Percentiles rank a stretch among this genome's conserved stretches.
Evolutionary conservation across 768 basidiomycete genomes (phyloP).

Genomic region (Trichaptum fuscoviolaceum): DNA sequence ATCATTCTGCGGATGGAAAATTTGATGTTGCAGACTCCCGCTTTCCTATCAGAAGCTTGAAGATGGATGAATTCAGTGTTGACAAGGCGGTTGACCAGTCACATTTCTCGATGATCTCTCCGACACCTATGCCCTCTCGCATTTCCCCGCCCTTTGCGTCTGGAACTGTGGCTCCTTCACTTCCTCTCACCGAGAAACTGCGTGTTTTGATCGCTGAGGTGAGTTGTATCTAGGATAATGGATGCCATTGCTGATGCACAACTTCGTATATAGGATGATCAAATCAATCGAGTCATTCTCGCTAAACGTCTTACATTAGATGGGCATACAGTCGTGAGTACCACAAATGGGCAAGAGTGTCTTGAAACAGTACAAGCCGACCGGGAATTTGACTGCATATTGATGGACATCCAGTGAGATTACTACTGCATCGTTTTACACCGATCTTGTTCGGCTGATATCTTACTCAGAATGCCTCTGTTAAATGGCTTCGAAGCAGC

Average conservation of each 20-base stretch:
- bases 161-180: background rate
- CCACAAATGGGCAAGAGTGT: constrained; percentile 73
- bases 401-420: constrained; percentile 82
- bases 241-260: background rate
- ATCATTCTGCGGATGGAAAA: constrained; percentile 9
- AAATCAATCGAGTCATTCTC: constrained; percentile 67
- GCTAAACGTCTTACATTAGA: constrained; percentile 61
- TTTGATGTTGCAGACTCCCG: constrained; percentile 17
- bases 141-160: background rate
- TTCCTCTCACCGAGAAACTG: constrained; percentile 17
- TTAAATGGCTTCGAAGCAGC: constrained; percentile 71
- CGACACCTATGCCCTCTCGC: background rate
- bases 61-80: constrained; percentile 18
- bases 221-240: constrained; percentile 10
- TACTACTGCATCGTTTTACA: background rate
- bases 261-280: constrained; percentile 48
- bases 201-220: constrained; percentile 69
- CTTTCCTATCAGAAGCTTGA: constrained; percentile 16
- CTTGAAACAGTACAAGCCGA: constrained; percentile 55
- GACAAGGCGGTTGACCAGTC: constrained; percentile 9
- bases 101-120: background rate
- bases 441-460: constrained; percentile 1
- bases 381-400: constrained; percentile 58
- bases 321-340: constrained; percentile 59
- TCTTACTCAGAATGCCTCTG: constrained; percentile 62